Percentiles rank a stretch among this genome's conserved stretches.
Evolutionary conservation across 768 basidiomycete species (phyloP).

Genomic region (Tubosaeta sp.): DNA sequence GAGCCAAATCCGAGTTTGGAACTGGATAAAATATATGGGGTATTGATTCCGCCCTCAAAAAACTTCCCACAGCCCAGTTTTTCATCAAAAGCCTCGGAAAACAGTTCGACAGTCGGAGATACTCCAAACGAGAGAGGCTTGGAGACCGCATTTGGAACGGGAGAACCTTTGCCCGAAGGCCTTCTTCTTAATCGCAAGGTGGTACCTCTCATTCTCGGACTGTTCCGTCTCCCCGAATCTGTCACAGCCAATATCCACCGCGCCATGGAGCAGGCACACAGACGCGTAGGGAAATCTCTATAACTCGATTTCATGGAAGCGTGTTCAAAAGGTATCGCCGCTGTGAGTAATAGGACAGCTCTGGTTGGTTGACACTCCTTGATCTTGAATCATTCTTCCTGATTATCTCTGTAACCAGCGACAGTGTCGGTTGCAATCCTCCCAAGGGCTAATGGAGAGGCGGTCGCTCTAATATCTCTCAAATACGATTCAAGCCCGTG

Average conservation of each 20-base stretch:
- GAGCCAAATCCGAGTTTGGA: slow-evolving; percentile 49
- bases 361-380: background rate
- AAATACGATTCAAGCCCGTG: too few species aligned
- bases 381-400: background rate
- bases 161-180: slow-evolving; percentile 16
- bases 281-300: slow-evolving; percentile 19
- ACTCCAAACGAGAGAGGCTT: background rate
- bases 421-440: background rate
- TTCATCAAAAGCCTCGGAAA: slow-evolving; percentile 9
- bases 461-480: background rate
- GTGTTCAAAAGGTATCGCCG: background rate
- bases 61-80: slow-evolving; percentile 7
- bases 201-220: slow-evolving; percentile 46
- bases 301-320: background rate
- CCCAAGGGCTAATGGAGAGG: background rate
- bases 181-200: slow-evolving; percentile 51
- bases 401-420: background rate
- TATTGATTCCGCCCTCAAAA: slow-evolving; percentile 21
- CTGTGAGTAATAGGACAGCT: background rate
- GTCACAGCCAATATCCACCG: slow-evolving; percentile 52
- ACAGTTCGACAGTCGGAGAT: background rate
- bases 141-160: background rate
- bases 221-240: slow-evolving; percentile 43
- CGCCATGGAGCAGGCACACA: slow-evolving; percentile 56
- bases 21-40: slow-evolving; percentile 55